These are phyloP conservation scores for Xylaria acuta DNA, from an alignment of 495 filamentous ascomycete genomes.

Conservation along the genomic window DNA sequence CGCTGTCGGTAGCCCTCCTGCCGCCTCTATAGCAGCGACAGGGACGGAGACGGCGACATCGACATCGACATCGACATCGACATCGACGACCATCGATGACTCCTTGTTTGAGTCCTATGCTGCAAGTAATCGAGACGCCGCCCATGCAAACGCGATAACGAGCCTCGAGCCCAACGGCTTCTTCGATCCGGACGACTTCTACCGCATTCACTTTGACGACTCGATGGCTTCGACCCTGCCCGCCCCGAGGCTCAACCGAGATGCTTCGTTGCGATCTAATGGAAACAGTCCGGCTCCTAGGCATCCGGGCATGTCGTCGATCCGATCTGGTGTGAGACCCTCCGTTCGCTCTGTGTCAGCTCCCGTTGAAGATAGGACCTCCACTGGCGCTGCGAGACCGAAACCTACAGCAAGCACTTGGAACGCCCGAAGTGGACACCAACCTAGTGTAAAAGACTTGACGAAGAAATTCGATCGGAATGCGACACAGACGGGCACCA, in stretches of 20 bases:
- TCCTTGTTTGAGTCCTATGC: conserved; percentile 46
- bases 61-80: conserved; percentile 20
- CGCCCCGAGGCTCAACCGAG: conserved; percentile 38
- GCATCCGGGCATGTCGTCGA: conserved; percentile 40
- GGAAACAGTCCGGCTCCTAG: conserved; percentile 47
- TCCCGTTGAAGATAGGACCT: conserved; percentile 51
- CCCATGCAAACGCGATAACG: conserved; percentile 42
- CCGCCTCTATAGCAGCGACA: conserved; percentile 23
- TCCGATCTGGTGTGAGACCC: conserved; percentile 39
- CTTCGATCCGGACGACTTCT: conserved; percentile 60
- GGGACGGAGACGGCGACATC: conserved; percentile 1
- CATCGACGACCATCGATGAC: conserved; percentile 25
- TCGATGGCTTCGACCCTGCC: conserved; percentile 45
- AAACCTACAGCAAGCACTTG: conserved; percentile 35
- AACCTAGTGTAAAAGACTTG: conserved; percentile 61
- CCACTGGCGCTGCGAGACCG: conserved; percentile 37
- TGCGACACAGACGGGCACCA: conserved; percentile 33
- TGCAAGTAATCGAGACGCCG: conserved; percentile 46
- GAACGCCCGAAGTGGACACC: conserved; percentile 37
- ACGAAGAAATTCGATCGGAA: conserved; percentile 61
- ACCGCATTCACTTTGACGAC: conserved; percentile 52
- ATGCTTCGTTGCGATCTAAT: conserved; percentile 38
- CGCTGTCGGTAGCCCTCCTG: neutral
- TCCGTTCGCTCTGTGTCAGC: conserved; percentile 56
- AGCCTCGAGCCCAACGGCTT: conserved; percentile 44